Evolutionary conservation across 106 monocot genomes (phyloP).

Genomic region (Iris macrosiphon): DNA sequence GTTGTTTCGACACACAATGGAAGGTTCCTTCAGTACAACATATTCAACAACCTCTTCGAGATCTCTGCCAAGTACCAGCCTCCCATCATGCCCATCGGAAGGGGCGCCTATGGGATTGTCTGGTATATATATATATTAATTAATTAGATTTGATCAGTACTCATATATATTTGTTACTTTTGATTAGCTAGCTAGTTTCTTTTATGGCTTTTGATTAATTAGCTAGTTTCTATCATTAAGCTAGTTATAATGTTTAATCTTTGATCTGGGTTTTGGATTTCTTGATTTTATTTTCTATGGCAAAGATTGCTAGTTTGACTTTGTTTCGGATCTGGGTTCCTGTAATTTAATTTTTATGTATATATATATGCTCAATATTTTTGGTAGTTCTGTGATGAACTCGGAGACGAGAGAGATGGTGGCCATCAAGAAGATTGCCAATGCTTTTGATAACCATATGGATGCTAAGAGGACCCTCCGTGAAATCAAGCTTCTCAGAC

Average conservation of each 20-base stretch:
- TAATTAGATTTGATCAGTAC: no score
- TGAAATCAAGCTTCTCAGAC: conserved; percentile 61
- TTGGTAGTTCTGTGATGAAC: conserved; percentile 61
- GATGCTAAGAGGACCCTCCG: conserved; percentile 65
- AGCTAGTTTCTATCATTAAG: no score
- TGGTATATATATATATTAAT: no score
- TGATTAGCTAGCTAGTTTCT: no score
- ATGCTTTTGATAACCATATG: conserved; percentile 66
- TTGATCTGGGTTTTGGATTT: no score
- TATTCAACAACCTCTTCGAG: conserved; percentile 82
- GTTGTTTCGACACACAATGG: conserved; percentile 54
- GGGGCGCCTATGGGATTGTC: conserved; percentile 96
- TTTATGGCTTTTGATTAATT: no score
- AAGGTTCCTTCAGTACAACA: conserved; percentile 68
- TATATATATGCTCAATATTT: no score
- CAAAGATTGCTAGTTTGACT: no score
- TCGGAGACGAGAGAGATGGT: conserved; percentile 62
- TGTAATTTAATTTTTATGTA: no score
- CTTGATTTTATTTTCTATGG: neutral
- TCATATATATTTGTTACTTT: no score
- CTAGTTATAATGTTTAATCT: no score
- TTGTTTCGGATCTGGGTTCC: neutral
- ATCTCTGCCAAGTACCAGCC: conserved; percentile 83
- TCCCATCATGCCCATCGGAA: conserved; percentile 94
- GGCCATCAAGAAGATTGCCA: conserved; percentile 74